Evolutionary conservation across 495 filamentous ascomycete species (phyloP).

Genomic region (Penicillium crystallinum): DNA sequence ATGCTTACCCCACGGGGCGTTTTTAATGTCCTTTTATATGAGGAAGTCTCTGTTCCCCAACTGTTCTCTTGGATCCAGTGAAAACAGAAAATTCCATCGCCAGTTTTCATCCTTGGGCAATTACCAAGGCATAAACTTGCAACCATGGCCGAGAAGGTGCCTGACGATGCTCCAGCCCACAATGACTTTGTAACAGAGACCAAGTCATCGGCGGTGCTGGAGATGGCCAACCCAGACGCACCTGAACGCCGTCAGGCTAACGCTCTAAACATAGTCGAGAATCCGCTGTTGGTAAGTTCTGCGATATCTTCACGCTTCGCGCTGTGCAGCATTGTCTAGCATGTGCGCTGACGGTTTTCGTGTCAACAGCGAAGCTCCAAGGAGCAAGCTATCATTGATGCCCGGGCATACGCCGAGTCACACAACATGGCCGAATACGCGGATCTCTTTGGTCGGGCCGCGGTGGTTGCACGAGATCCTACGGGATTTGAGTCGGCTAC

Average conservation of each 20-base stretch:
- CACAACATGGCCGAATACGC: conserved; percentile 38
- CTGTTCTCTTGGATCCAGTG: not conserved
- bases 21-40: not conserved
- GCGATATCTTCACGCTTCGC: not conserved
- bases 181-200: not conserved
- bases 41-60: not conserved
- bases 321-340: not conserved
- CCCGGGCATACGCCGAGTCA: conserved; percentile 33
- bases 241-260: not conserved
- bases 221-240: not conserved
- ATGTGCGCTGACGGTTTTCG: not conserved
- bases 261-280: not conserved
- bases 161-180: not conserved
- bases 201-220: not conserved
- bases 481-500: conserved; percentile 8
- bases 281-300: not conserved
- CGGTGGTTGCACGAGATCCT: conserved; percentile 31
- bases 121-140: not conserved
- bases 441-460: conserved; percentile 37
- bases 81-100: not conserved
- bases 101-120: not conserved
- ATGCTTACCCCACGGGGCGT: not conserved
- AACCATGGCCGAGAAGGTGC: not conserved
- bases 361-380: conserved; percentile 26
- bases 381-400: conserved; percentile 31